Conservation (phyloP, 2,329 filamentous ascomycete genomes). For the Cladophialophora bantiana region DNA sequence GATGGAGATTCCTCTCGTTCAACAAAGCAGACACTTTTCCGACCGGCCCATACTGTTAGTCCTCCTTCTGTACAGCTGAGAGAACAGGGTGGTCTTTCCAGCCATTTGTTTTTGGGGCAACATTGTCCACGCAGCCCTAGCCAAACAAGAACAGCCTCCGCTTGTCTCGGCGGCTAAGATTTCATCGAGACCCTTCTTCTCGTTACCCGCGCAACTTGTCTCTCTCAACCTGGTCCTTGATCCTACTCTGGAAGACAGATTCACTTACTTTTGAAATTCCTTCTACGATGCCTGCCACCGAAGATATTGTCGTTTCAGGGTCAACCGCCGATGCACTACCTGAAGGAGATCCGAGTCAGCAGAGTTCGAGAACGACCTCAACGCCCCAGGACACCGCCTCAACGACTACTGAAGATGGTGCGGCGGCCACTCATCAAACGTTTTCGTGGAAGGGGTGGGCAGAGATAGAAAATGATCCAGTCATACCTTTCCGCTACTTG, state of each 20-base stretch:
- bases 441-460: slow-evolving; percentile 63
- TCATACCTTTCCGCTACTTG: slow-evolving; percentile 45
- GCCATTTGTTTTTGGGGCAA: not conserved
- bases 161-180: too few species aligned
- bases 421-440: not conserved
- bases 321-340: not conserved
- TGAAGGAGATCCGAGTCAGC: slow-evolving; percentile 10
- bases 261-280: not conserved
- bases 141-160: not conserved
- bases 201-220: too few species aligned
- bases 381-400: slow-evolving; percentile 19
- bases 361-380: slow-evolving; percentile 16
- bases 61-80: slow-evolving; percentile 13
- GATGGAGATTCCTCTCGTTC: slow-evolving; percentile 17
- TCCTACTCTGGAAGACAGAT: not conserved
- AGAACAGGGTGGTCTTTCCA: not conserved
- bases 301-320: not conserved
- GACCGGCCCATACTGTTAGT: slow-evolving; percentile 6
- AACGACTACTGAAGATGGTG: slow-evolving; percentile 14
- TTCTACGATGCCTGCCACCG: not conserved
- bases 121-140: not conserved
- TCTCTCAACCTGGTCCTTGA: too few species aligned
- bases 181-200: too few species aligned
- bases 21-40: slow-evolving; percentile 7
- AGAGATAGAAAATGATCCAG: slow-evolving; percentile 89